Evolutionary conservation across 2,329 filamentous ascomycete genomes (phyloP), one percentile per base, ranked within the genome.

Genomic region (Falciphora oryzae): DNA sequence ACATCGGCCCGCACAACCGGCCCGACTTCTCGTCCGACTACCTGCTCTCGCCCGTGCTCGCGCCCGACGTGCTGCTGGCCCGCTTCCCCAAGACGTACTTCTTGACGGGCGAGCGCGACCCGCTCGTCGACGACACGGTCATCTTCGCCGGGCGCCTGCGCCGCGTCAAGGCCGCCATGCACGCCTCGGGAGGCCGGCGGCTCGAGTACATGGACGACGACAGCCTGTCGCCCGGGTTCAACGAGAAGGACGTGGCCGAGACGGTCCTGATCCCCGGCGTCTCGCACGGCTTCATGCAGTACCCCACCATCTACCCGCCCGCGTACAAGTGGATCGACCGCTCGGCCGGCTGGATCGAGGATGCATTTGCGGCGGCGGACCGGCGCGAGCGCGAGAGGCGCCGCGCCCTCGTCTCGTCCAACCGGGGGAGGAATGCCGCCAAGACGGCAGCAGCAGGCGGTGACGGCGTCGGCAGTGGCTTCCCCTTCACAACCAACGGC

Each of bases 81-180:
- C 84, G 85, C n/a, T 98, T 99, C 69, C 95, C 95, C 1, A 97
- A 96, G 74, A 95, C 91, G 0, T 97, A 94, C 75, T 93, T 99
- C 71, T 80, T 98, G 63, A 98, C 95, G 0, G 95, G 95, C 62
- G 95, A 99, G 78, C 89, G 94, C 35, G 95, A 99, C 73, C 95
- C 95, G 0, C 79, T 99, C 0, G 95, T 98, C 0, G 95, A 99
- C 73, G 95, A 99, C 74, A 99, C 95, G 0, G 92, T 97, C 61
- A 93, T 99, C 67, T 97, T 99, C 72, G 93, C 95, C 0, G 95
- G 94, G 0, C 82, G 94, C 0, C 76, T 99, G n/a, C 83, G 93
- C 8, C 87, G 93, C 67, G 92, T 93, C 2, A 96, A 89, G 72
- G 84, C 85, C 27, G 82, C 82, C 0, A 78, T 77, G 65, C 75